A percentile compares a stretch with the other conserved stretches of the same genome.
Conservation (phyloP, 164 flowering plant species). For the Magnolia sinica region DNA sequence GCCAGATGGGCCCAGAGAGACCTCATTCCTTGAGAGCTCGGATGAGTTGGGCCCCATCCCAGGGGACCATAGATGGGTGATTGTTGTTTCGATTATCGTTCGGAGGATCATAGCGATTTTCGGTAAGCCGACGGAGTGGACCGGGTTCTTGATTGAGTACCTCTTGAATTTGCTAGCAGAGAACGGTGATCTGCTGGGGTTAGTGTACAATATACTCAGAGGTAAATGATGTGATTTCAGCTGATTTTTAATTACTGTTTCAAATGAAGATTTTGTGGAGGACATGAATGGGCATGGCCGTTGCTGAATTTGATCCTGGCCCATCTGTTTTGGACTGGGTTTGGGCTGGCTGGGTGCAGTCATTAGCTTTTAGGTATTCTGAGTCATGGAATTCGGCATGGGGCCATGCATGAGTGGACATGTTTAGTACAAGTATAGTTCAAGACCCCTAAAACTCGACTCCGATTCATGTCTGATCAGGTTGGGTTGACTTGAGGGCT, state of each 20-base stretch:
- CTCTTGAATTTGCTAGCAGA: constrained; percentile 58
- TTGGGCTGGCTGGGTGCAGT: no score
- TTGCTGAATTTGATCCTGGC: no score
- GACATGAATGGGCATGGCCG: no score
- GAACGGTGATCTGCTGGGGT: constrained; percentile 48
- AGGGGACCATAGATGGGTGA: constrained; percentile 54
- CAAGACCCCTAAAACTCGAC: no score
- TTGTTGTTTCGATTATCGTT: constrained; percentile 50
- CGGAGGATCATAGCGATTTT: constrained; percentile 44
- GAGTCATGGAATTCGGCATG: no score
- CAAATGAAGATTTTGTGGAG: no score
- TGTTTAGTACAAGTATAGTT: no score
- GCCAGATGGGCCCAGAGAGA: background rate
- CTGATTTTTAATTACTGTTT: background rate
- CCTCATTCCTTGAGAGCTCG: constrained; percentile 38
- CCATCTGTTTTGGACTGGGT: no score
- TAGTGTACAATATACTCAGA: constrained; percentile 38
- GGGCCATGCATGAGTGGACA: no score
- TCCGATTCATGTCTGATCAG: no score
- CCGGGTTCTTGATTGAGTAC: constrained; percentile 55
- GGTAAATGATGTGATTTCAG: constrained; percentile 24
- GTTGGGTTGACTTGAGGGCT: no score
- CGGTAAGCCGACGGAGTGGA: constrained; percentile 68
- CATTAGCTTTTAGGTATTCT: no score
- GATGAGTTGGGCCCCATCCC: constrained; percentile 5